phyloP scores from a whole-genome alignment of 2,329 filamentous ascomycete species.

The Colletotrichum agaves region DNA sequence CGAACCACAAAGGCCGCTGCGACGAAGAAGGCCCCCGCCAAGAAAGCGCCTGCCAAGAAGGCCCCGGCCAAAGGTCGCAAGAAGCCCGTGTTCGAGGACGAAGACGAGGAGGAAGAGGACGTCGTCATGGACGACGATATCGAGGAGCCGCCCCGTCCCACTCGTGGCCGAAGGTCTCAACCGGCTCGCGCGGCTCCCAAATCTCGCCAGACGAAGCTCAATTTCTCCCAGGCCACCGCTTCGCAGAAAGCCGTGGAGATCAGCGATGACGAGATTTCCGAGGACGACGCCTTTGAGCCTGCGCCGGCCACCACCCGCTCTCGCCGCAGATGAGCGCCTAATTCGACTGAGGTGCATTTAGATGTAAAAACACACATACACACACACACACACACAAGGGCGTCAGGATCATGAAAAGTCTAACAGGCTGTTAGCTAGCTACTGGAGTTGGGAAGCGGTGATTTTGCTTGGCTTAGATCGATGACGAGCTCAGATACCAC shows the following conservation, averaged over 20 bases:
- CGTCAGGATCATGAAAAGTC: background rate
- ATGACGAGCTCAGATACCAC: conserved; percentile 13
- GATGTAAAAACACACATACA: too few species aligned
- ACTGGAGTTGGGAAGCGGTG: conserved; percentile 7
- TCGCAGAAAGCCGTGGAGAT: conserved; percentile 65
- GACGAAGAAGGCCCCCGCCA: conserved; percentile 53
- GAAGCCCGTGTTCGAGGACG: conserved; percentile 49
- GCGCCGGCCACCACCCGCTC: conserved; percentile 49
- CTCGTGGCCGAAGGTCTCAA: conserved; percentile 44
- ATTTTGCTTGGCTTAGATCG: background rate
- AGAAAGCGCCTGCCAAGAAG: conserved; percentile 54
- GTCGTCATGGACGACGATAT: conserved; percentile 66
- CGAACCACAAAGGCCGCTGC: conserved; percentile 47
- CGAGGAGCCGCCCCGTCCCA: conserved; percentile 44
- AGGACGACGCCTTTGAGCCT: conserved; percentile 68
- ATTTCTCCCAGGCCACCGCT: conserved; percentile 58
- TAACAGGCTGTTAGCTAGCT: background rate
- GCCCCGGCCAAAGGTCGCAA: conserved; percentile 51
- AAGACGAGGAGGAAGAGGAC: conserved; percentile 59
- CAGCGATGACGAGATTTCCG: conserved; percentile 73
- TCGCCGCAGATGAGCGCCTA: conserved; percentile 26
- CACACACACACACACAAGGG: background rate
- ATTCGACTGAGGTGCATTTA: background rate
- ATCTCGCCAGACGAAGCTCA: conserved; percentile 59
- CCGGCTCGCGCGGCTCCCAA: conserved; percentile 46